These are phyloP conservation scores for Mycena floridula DNA, from an alignment of 768 basidiomycete species.

Conservation along the genomic window DNA sequence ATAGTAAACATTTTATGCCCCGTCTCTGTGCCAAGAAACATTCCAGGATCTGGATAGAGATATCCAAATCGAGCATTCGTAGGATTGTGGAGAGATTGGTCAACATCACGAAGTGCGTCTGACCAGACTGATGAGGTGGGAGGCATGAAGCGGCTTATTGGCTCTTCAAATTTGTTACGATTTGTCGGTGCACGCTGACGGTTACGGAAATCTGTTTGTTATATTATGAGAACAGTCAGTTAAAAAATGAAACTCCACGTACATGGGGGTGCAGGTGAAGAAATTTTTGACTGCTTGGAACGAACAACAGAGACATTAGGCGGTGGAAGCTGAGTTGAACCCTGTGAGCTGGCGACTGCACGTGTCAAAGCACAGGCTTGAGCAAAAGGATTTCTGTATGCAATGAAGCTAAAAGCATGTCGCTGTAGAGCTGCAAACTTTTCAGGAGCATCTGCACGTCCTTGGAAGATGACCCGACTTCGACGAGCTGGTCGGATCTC, in stretches of 20 bases:
- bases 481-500: not conserved
- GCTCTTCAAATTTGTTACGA: not conserved
- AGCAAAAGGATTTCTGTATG: not conserved
- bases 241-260: too few species aligned
- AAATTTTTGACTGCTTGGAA: not conserved
- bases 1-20: not conserved
- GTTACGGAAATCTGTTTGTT: not conserved
- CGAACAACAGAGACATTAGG: not conserved
- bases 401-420: not conserved
- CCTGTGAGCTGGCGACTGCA: not conserved
- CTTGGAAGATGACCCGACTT: not conserved
- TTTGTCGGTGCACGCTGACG: not conserved
- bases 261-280: too few species aligned
- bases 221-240: not conserved
- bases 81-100: not conserved
- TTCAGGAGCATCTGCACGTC: not conserved
- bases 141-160: not conserved
- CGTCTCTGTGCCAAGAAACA: not conserved
- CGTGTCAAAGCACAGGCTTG: too few species aligned
- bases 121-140: slow-evolving; percentile 1
- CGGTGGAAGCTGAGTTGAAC: not conserved
- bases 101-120: not conserved
- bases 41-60: not conserved
- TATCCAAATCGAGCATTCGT: not conserved
- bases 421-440: not conserved